Evolutionary conservation across 2,329 filamentous ascomycete genomes (phyloP), one percentile per base, ranked within the genome.

Genomic region (Aspergillus brunneoviolaceus): DNA sequence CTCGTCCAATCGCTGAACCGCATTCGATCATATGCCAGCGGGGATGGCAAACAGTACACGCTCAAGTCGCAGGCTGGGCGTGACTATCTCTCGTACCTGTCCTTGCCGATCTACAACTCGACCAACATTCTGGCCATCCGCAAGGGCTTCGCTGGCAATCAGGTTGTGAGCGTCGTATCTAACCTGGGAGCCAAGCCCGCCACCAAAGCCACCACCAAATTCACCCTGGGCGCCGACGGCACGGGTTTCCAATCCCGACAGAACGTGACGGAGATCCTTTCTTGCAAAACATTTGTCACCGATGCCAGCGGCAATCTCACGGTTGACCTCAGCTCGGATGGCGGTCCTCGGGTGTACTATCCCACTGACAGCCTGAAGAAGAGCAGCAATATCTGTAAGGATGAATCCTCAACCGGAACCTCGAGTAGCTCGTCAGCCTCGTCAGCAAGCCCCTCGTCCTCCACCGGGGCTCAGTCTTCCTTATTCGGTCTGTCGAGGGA

Each of bases 91-190:
- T 55, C 53, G 53, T 55, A 55, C 42, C 42, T 55, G 14, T 49
- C 53, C 14, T 9, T 48, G 5, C 70, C 77, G 5, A 74, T 81
- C 57, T 82, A 77, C 64, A 74, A 73, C 49, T 77, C 82, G 49
- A 67, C 69, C 4, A 72, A 74, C 45, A 78, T 76, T 5, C 64
- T 82, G 7, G 79, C 75, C 5, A 75, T 81, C 67, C 74, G 79
- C 47, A 72, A 72, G 51, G 71, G 71, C 19, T 63, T 55, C 9
- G 79, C 79, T 59, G 80, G 78, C 5, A 70, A 72, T 49, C 75
- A 76, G 51, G 65, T 72, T 3, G 66, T 72, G 2, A 74, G 74
- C 21, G 68, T 83, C 31, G 72, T 83, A 45, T 76, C 77, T 57
- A 68, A 76, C 47, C 77, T 78, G 16, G 78, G 80, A 49, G 50